Conservation (phyloP, 495 filamentous ascomycete species). For the Xylaria nigripes region DNA sequence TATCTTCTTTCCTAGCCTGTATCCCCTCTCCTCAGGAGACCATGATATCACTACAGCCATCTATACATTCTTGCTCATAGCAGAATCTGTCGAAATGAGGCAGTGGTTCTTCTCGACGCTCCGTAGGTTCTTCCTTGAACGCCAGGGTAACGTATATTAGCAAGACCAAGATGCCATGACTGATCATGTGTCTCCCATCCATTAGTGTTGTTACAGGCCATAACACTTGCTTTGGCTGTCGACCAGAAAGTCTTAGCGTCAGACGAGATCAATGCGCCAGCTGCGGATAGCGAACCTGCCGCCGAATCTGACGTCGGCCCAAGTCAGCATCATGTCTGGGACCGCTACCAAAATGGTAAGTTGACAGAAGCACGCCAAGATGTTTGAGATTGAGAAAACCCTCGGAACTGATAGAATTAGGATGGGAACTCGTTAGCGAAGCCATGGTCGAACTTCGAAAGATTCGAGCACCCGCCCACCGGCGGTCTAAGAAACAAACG, state of each 20-base stretch:
- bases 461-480: constrained; percentile 29
- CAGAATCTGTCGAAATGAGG: constrained; percentile 29
- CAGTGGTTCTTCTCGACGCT: constrained; percentile 32
- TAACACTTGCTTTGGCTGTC: constrained; percentile 26
- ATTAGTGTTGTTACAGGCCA: constrained; percentile 42
- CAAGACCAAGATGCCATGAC: not conserved
- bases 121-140: constrained; percentile 26
- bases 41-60: constrained; percentile 22
- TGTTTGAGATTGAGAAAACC: not conserved
- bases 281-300: constrained; percentile 23
- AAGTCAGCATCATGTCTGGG: constrained; percentile 16
- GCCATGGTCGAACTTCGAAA: constrained; percentile 37
- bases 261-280: constrained; percentile 17
- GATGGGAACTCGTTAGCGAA: constrained; percentile 37
- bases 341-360: constrained; percentile 27
- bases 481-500: constrained; percentile 29
- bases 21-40: constrained; percentile 15
- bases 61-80: constrained; percentile 22
- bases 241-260: constrained; percentile 30
- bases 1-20: not conserved
- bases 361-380: not conserved
- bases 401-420: constrained; percentile 19
- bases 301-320: constrained; percentile 22
- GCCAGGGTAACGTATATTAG: not conserved
- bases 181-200: not conserved